Conservation (phyloP, 345 rosid genomes). For the Kandelia obovata region DNA sequence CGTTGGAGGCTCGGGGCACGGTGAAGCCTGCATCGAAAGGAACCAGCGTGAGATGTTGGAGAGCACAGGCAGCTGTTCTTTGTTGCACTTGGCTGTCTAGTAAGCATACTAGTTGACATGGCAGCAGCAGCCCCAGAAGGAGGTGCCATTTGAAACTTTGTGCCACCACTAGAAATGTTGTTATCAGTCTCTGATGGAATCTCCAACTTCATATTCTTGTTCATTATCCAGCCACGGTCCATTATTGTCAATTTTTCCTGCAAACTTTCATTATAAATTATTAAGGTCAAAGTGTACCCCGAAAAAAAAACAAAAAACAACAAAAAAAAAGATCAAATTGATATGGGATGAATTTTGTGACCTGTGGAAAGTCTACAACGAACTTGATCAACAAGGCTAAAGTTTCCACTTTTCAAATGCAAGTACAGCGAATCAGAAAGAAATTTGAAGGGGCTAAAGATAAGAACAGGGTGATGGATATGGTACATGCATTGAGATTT, state of each 20-base stretch:
- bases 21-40: constrained; percentile 28
- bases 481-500: not conserved
- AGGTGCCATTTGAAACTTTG: constrained; percentile 11
- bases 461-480: not conserved
- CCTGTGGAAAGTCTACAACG: no score
- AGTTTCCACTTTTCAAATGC: no score
- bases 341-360: no score
- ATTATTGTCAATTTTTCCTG: constrained; percentile 9
- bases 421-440: no score
- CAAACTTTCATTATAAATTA: not conserved
- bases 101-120: constrained; percentile 13
- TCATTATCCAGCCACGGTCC: constrained; percentile 26
- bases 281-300: not conserved
- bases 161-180: not conserved
- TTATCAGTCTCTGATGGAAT: constrained; percentile 25
- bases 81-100: constrained; percentile 51
- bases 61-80: constrained; percentile 65
- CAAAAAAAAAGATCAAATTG: no score
- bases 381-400: no score
- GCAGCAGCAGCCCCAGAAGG: constrained; percentile 7
- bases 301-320: not conserved
- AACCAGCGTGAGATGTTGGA: constrained; percentile 64
- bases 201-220: constrained; percentile 40
- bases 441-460: no score
- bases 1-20: constrained; percentile 44